These are phyloP conservation scores for Podospora tetraspora DNA, from an alignment of 495 filamentous ascomycete species.

Conservation along the genomic window DNA sequence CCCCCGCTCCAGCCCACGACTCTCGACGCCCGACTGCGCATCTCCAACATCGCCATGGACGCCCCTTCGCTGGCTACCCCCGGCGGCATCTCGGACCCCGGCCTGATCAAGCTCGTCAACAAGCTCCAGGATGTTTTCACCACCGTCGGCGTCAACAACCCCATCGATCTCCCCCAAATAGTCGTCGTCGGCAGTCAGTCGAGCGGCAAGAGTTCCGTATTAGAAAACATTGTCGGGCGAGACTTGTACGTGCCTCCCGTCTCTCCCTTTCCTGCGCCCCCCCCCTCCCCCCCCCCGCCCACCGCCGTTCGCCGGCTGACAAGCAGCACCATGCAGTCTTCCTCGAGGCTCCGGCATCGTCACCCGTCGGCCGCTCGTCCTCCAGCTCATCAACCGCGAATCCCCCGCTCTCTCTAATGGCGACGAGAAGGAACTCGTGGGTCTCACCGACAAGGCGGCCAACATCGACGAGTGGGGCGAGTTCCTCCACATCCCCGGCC, in stretches of 20 bases:
- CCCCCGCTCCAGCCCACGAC: background rate
- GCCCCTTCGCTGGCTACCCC: constrained; percentile 31
- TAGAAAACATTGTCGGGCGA: constrained; percentile 98
- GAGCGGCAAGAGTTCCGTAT: constrained; percentile 98
- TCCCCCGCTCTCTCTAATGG: constrained; percentile 63
- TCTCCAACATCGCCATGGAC: constrained; percentile 20
- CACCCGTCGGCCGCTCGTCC: constrained; percentile 88
- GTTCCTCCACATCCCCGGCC: constrained; percentile 95
- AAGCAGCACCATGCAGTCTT: constrained; percentile 52
- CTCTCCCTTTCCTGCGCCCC: constrained; percentile 7
- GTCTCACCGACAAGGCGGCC: constrained; percentile 64
- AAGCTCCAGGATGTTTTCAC: constrained; percentile 99
- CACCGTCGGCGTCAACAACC: constrained; percentile 97
- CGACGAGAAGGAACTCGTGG: constrained; percentile 62
- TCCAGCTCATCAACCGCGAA: constrained; percentile 93
- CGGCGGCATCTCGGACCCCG: constrained; percentile 55
- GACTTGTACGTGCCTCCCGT: constrained; percentile 71
- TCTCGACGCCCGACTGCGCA: constrained; percentile 2
- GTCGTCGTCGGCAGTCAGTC: constrained; percentile 98
- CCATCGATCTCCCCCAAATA: constrained; percentile 98
- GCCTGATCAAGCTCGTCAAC: constrained; percentile 79
- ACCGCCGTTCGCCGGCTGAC: constrained; percentile 14
- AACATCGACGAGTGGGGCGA: constrained; percentile 98
- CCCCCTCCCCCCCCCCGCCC: constrained; percentile 10
- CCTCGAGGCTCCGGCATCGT: constrained; percentile 98